Conservation (phyloP, 768 basidiomycete species). For the Russula sp. region DNA sequence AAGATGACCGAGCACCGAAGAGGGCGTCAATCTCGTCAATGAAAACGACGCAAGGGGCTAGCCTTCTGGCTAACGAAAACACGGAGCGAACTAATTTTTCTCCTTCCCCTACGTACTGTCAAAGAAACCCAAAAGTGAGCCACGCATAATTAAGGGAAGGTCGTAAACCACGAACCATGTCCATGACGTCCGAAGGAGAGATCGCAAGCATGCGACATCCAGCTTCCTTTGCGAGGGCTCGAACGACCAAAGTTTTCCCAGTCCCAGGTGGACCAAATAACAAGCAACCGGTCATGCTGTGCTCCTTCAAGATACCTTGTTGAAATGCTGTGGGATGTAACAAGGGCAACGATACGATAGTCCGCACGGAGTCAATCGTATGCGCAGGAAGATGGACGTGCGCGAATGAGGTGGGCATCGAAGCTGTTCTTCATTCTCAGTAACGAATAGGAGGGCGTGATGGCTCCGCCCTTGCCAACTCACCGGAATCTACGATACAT, state of each 20-base stretch:
- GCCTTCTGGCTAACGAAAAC: conserved; percentile 75
- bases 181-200: conserved; percentile 91
- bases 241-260: conserved; percentile 86
- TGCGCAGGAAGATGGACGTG: conserved; percentile 84
- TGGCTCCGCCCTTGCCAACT: neutral
- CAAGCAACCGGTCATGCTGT: conserved; percentile 85
- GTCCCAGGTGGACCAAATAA: conserved; percentile 90
- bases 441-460: conserved; percentile 8
- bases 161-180: conserved; percentile 57
- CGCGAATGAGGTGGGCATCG: conserved; percentile 76
- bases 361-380: conserved; percentile 88
- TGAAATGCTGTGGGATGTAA: conserved; percentile 83
- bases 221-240: conserved; percentile 88
- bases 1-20: conserved; percentile 77
- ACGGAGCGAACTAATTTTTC: conserved; percentile 86
- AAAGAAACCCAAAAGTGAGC: conserved; percentile 1
- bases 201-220: conserved; percentile 90
- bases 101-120: conserved; percentile 80
- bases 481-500: conserved; percentile 81
- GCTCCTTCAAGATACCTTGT: conserved; percentile 83
- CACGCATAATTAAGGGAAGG: neutral
- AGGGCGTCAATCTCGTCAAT: conserved; percentile 92
- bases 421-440: conserved; percentile 34
- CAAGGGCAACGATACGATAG: conserved; percentile 83
- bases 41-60: conserved; percentile 91